A percentile compares a stretch with the other conserved stretches of the same genome.
phyloP scores from a whole-genome alignment of 2,329 filamentous ascomycete genomes.

The Xylariaceae sp. region DNA sequence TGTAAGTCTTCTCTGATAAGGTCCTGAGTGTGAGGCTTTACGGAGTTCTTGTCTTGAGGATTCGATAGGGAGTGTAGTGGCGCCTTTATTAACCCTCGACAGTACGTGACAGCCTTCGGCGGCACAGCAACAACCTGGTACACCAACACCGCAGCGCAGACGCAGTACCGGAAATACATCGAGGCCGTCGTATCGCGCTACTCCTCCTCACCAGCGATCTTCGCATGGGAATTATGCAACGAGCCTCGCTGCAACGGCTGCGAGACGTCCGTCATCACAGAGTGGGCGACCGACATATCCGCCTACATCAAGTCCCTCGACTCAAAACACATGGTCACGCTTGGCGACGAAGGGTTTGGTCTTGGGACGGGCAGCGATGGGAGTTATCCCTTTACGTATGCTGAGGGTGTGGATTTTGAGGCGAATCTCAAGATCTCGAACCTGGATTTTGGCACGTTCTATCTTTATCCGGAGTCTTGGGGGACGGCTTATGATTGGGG shows the following conservation, averaged over 20 bases:
- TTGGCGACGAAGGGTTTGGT: conserved; percentile 53
- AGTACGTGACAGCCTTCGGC: conserved; percentile 54
- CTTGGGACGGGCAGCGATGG: conserved; percentile 38
- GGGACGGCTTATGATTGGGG: conserved; percentile 34
- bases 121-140: conserved; percentile 52
- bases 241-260: conserved; percentile 57
- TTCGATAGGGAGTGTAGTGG: no score
- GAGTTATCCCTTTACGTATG: conserved; percentile 47
- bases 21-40: no score
- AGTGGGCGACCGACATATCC: conserved; percentile 55
- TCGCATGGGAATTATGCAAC: conserved; percentile 52
- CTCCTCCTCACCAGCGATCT: conserved; percentile 42
- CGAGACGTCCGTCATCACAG: conserved; percentile 46
- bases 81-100: not conserved
- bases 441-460: conserved; percentile 34
- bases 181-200: conserved; percentile 46
- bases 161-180: conserved; percentile 51
- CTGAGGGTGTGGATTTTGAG: conserved; percentile 49
- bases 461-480: conserved; percentile 37
- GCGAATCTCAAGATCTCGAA: conserved; percentile 29
- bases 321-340: conserved; percentile 55
- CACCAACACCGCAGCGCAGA: conserved; percentile 46
- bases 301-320: conserved; percentile 62
- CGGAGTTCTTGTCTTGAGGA: no score
- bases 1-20: conserved; percentile 15